These are phyloP conservation scores for Alternaria panax DNA, from an alignment of 2,329 filamentous ascomycete genomes.

Conservation along the genomic window DNA sequence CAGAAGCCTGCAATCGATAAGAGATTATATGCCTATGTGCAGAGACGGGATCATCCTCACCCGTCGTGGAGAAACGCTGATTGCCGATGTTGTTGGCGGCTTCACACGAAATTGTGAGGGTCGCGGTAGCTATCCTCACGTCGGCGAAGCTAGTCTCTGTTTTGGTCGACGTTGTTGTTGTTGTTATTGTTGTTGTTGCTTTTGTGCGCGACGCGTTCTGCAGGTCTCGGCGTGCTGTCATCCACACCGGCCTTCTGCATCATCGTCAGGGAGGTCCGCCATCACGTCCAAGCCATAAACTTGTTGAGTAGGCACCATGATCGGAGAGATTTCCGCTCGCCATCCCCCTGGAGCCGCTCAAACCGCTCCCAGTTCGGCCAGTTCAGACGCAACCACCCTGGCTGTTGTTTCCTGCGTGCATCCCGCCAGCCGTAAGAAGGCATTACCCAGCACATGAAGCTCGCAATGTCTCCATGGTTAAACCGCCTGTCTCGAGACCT, in stretches of 20 bases:
- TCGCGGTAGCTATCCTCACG: slow-evolving; percentile 1
- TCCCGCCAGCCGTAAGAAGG: slow-evolving; percentile 6
- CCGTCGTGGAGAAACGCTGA: neutral
- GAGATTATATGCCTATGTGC: neutral
- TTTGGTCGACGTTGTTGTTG: neutral
- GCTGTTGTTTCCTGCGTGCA: neutral
- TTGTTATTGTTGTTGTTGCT: slow-evolving; percentile 5
- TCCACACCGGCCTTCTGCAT: slow-evolving; percentile 5
- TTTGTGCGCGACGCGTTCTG: slow-evolving; percentile 8
- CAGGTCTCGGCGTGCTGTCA: slow-evolving; percentile 7
- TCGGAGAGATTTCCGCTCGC: slow-evolving; percentile 2
- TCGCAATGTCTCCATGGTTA: slow-evolving; percentile 23
- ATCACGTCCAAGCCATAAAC: neutral
- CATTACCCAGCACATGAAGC: slow-evolving; percentile 15
- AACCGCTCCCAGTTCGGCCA: neutral
- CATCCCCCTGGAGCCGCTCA: neutral
- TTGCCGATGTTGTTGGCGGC: neutral
- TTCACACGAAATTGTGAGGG: slow-evolving; percentile 1
- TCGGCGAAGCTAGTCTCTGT: neutral
- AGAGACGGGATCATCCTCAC: slow-evolving; percentile 6
- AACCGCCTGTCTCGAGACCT: slow-evolving; percentile 25
- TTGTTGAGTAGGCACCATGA: slow-evolving; percentile 1
- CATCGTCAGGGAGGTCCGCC: slow-evolving; percentile 2
- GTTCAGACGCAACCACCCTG: slow-evolving; percentile 12
- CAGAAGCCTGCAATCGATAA: slow-evolving; percentile 19